Evolutionary conservation across 2,329 filamentous ascomycete genomes (phyloP), one percentile per base, ranked within the genome.

Genomic region (Magnaporthales sp.): DNA sequence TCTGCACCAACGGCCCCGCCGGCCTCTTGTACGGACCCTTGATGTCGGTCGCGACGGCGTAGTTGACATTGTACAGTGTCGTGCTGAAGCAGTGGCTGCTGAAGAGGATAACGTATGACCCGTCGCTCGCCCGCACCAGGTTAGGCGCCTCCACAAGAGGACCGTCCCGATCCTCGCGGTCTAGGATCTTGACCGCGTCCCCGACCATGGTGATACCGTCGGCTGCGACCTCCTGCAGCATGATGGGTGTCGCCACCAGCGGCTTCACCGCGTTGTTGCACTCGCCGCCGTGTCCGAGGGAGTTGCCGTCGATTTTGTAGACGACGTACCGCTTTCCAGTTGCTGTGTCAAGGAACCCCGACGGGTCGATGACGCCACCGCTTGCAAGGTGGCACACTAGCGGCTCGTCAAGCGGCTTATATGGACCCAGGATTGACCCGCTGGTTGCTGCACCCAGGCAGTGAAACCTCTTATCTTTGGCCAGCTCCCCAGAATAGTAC

Each of bases 281-380:
- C 68, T 81, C 79, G 65, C 79, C 77, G n/a, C 77, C 77, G 58
- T 74, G 67, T 4, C 77, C 77, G 46, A 83, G 74, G 67, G 78
- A 79, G 75, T 89, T 90, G 51, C 87, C 87, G 74, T 91, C 88
- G 29, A 89, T 78, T 74, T 90, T 91, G 78, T 88, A 91, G 10
- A 84, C 76, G 5, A 90, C 79, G 72, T 88, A 90, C 6, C 82
- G 80, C 32, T 74, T 80, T 31, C 83, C 84, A 24, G 74, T 76
- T 60, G 82, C 80, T 11, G 74, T 73, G 71, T 90, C 87, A 11
- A 76, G 71, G 74, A 89, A 90, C 3, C 84, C 86, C 0, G 84
- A 78, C 0, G 87, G 78, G 71, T 91, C 88, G 70, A 90, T 90
- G 22, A 86, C 83, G 38, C 87, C 87, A 24, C 87, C 87, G 65